These are phyloP conservation scores for Truncatella angustata DNA, from an alignment of 2,329 filamentous ascomycete genomes.

Conservation along the genomic window DNA sequence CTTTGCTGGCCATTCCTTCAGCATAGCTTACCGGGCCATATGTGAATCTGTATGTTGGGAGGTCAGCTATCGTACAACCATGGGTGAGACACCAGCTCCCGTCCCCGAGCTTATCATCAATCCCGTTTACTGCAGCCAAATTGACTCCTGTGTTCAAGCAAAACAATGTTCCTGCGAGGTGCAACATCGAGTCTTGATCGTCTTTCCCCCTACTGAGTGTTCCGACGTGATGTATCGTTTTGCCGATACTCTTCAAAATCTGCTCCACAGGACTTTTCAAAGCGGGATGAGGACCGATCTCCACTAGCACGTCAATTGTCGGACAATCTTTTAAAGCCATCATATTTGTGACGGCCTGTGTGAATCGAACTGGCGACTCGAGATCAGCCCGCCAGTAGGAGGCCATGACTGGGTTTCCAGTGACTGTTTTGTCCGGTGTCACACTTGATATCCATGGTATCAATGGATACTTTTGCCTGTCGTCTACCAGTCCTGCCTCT, in stretches of 20 bases:
- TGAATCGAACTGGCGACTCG: conserved; percentile 14
- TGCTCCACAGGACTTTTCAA: conserved; percentile 11
- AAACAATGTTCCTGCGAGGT: conserved; percentile 13
- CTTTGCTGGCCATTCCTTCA: conserved; percentile 9
- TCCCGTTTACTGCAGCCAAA: conserved; percentile 10
- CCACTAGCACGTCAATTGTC: conserved; percentile 11
- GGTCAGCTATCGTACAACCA: conserved; percentile 8
- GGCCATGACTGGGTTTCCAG: not conserved
- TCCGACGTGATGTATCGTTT: conserved; percentile 7
- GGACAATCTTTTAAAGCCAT: not conserved
- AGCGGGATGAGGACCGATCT: conserved; percentile 14
- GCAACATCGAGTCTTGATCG: conserved; percentile 7
- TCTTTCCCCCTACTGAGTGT: conserved; percentile 8
- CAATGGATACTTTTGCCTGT: too few species aligned
- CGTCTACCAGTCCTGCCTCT: not conserved
- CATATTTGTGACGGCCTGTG: conserved; percentile 4
- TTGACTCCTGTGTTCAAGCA: conserved; percentile 10
- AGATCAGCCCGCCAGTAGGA: conserved; percentile 17
- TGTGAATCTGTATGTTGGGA: conserved; percentile 7
- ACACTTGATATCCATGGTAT: not conserved
- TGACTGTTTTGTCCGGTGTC: not conserved
- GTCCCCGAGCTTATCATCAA: conserved; percentile 12
- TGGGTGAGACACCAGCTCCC: conserved; percentile 3
- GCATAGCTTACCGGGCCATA: not conserved
- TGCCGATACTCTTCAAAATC: conserved; percentile 8